Base-by-base conservation (phyloP, 805 yeast genomes). In the Lachancea quebecensis region DNA sequence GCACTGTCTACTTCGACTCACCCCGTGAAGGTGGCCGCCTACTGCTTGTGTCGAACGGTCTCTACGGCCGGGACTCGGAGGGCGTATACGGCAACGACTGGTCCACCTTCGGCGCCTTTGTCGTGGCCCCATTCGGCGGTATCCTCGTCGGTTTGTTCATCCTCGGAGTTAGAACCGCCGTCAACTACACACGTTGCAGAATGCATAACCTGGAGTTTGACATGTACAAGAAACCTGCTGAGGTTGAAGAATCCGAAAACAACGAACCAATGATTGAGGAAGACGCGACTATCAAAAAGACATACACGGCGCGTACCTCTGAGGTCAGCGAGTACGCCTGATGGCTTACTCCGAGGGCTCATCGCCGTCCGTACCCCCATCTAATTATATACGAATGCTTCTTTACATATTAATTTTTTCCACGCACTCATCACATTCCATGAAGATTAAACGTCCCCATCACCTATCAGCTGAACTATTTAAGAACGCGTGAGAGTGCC, bases 61-160 rank as follows among this genome's bases (percentile, higher is more conserved):
- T 90, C 25, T 90, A 90, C 58, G 69, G 74, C 50, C 76, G 74
- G 40, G 96, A 90, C 60, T 90, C 33, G 14, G 5, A 30, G 33
- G 33, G 33, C 8, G 33, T 30, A 3, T 89, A 90, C 58, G 69
- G 74, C 50, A 76, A 74, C 41, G 96, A 90, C 60, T 90, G 96
- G 96, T 86, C 95, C 56, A 81, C 95, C 0, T 90, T 90, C 68
- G 97, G 95, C 18, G 96, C 96, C 1, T 90, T 90, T 65, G 91
- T 85, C 6, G 85, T 82, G 50, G 93, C 96, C 1, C 96, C 96
- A 5, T 72, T 81, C 35, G 95, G 91, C 25, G 88, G 91, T 10
- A 51, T 89, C 2, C 50, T 82, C 5, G 69, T 81, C 49, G 81
- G 85, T 2, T 63, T 77, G 11, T 55, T 70, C 27, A 70, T 73